These are phyloP conservation scores for Rhizopus arrhizus DNA, from an alignment of 371 early-diverging fungal genomes.

Conservation along the genomic window DNA sequence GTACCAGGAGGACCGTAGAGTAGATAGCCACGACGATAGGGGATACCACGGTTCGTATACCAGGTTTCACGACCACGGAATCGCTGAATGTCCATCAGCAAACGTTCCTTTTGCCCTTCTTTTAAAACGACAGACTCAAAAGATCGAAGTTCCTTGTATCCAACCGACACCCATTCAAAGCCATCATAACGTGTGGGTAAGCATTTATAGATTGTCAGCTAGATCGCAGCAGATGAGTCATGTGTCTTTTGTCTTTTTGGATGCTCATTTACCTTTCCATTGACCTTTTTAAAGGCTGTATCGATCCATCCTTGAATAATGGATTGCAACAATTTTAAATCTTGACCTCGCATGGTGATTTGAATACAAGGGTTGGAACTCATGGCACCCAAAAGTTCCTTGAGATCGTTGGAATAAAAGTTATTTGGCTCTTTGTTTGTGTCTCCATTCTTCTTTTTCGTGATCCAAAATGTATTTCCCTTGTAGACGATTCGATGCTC, in stretches of 20 bases:
- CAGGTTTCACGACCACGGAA: constrained; percentile 56
- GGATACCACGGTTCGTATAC: constrained; percentile 90
- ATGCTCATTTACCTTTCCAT: constrained; percentile 28
- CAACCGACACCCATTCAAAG: constrained; percentile 26
- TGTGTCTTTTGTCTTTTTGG: constrained; percentile 2
- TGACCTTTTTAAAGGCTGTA: constrained; percentile 27
- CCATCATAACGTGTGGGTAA: constrained; percentile 27
- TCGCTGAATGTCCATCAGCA: constrained; percentile 37
- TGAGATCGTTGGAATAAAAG: constrained; percentile 17
- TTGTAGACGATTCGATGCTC: constrained; percentile 32
- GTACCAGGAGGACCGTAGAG: constrained; percentile 74
- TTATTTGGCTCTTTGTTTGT: background rate
- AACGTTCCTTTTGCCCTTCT: constrained; percentile 39
- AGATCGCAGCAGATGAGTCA: background rate
- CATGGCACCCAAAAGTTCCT: constrained; percentile 28
- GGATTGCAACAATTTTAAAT: constrained; percentile 18
- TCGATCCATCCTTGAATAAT: constrained; percentile 49
- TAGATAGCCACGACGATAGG: constrained; percentile 88
- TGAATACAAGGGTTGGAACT: constrained; percentile 23
- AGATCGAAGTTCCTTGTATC: constrained; percentile 34
- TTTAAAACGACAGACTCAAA: constrained; percentile 45
- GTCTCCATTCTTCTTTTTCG: constrained; percentile 23
- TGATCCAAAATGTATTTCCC: constrained; percentile 33
- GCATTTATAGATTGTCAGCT: constrained; percentile 38
- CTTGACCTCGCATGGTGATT: constrained; percentile 32